Evolutionary conservation across 192 early-diverging fungal species (phyloP), one percentile per base, ranked within the genome.

Genomic region (Lunasporangiospora selenospora): DNA sequence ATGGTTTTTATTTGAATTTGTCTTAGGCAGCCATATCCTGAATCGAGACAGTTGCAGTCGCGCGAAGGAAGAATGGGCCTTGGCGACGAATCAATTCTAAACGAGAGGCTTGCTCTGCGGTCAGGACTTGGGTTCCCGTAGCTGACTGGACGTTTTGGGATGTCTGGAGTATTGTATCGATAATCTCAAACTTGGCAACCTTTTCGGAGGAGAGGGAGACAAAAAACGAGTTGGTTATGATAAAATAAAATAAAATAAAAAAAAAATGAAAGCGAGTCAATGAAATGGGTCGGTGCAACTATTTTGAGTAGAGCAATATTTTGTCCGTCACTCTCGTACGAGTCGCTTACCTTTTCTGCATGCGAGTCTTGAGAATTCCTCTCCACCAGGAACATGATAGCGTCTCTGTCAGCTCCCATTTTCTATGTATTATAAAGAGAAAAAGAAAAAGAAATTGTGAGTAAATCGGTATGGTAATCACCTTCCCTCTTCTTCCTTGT

Each of bases 331-430:
- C n/a, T n/a, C n/a, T n/a, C n/a, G n/a, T n/a, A n/a, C n/a, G n/a
- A n/a, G n/a, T n/a, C n/a, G n/a, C 37, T 33, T 66, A 73, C 69
- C 69, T 73, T 73, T 39, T 62, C 47, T 3, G 69, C 46, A 41
- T 73, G 69, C 1, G 69, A 57, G 1, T 58, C 15, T 16, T 51
- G 54, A 0, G 48, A 27, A 23, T 73, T 73, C 1, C 69, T 52
- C 24, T 73, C 69, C 46, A 58, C 8, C 8, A 73, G 48, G 23
- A 73, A 73, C 0, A 34, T 31, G n/a, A 73, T 51, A 0, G 46
- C 27, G 1, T 73, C 69, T n/a, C 60, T 38, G 15, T 57, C 52
- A 0, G 40, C 15, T 2, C 54, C 69, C 47, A 73, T 26, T 46
- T 62, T 62, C 55, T 67, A 37, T 57, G 16, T 27, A 32, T 30